phyloP scores from a whole-genome alignment of 441 rosid species.

The Theobroma grandiflorum region DNA sequence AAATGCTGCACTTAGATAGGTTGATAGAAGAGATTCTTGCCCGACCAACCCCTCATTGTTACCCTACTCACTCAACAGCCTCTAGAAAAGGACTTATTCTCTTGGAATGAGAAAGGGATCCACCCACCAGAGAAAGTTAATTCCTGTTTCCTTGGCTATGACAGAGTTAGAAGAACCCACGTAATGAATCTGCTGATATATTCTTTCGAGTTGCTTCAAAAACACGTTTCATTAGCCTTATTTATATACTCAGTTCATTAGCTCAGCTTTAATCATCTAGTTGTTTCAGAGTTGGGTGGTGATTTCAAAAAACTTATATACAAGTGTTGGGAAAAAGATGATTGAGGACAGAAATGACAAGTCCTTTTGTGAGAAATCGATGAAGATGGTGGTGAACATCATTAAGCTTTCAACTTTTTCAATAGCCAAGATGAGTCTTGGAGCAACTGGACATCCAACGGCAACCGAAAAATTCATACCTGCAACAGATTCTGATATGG shows the following conservation, averaged over 20 bases:
- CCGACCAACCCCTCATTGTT: neutral
- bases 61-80: neutral
- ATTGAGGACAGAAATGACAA: conserved; percentile 37
- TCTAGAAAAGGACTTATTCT: conserved; percentile 18
- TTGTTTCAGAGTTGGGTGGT: neutral
- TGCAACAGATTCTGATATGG: conserved; percentile 18
- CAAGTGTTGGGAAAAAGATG: neutral
- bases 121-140: conserved; percentile 12
- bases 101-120: conserved; percentile 37
- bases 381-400: conserved; percentile 57
- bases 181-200: neutral
- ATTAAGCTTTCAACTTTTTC: conserved; percentile 59
- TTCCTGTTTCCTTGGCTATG: conserved; percentile 18
- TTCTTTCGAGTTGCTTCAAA: conserved; percentile 20
- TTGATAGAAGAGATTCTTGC: conserved; percentile 27
- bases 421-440: conserved; percentile 58
- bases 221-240: conserved; percentile 25
- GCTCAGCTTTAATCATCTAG: neutral
- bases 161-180: neutral
- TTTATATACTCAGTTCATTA: conserved; percentile 11
- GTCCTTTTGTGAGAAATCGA: conserved; percentile 55
- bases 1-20: conserved; percentile 3
- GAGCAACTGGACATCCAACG: conserved; percentile 36
- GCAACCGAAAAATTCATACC: conserved; percentile 25
- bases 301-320: conserved; percentile 31